Percentiles rank a stretch among this genome's conserved stretches.
phyloP scores from a whole-genome alignment of 768 basidiomycete genomes.

The Lactifluus piperatus region DNA sequence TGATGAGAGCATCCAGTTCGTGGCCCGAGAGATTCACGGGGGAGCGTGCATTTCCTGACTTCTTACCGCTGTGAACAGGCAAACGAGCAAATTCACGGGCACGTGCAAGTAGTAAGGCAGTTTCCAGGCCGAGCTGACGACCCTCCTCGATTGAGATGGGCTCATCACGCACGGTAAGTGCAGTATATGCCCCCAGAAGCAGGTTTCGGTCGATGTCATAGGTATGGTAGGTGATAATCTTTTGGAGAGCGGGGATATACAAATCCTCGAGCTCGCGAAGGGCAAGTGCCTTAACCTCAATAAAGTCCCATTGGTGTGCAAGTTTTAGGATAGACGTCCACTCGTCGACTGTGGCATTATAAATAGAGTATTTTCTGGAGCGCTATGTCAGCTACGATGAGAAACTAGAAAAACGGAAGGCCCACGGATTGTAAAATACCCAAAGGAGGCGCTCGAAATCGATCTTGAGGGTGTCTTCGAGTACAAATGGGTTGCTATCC shows the following conservation, averaged over 20 bases:
- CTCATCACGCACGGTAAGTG: constrained; percentile 41
- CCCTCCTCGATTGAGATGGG: constrained; percentile 49
- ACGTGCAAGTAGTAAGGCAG: constrained; percentile 40
- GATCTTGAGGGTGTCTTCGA: constrained; percentile 23
- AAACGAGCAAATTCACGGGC: constrained; percentile 37
- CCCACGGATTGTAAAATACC: constrained; percentile 30
- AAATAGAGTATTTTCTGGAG: constrained; percentile 46
- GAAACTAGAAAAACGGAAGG: neutral
- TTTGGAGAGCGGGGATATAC: constrained; percentile 39
- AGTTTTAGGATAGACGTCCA: constrained; percentile 51
- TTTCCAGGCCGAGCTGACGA: constrained; percentile 46
- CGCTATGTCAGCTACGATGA: neutral
- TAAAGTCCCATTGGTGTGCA: constrained; percentile 47
- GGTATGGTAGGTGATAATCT: constrained; percentile 48
- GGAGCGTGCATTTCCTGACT: neutral
- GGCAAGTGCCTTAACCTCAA: constrained; percentile 40
- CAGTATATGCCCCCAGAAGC: constrained; percentile 44
- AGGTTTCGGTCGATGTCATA: constrained; percentile 40
- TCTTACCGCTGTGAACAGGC: neutral
- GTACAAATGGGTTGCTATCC: constrained; percentile 25
- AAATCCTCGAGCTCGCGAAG: constrained; percentile 44
- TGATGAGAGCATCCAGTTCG: constrained; percentile 16
- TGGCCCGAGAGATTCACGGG: neutral
- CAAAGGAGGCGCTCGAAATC: constrained; percentile 28
- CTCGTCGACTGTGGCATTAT: constrained; percentile 38